Conservation (phyloP, 2,329 filamentous ascomycete genomes). For the Aspergillus felis region DNA sequence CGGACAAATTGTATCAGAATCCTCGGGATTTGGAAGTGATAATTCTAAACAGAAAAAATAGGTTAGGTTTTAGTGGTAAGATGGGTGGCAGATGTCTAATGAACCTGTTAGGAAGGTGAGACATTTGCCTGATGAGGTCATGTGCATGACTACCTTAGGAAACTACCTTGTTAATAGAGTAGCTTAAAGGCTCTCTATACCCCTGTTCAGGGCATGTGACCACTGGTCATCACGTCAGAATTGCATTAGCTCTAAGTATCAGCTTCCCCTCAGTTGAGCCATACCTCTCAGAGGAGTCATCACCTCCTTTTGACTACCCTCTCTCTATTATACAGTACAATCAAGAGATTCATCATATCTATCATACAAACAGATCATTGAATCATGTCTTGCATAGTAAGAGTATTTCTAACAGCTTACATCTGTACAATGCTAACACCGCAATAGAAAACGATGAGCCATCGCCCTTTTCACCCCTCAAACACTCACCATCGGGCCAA, state of each 20-base stretch:
- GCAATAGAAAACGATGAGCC: background rate
- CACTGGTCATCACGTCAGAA: background rate
- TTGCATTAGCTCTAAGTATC: conserved; percentile 2
- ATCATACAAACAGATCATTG: conserved; percentile 1
- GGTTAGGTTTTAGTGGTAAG: no score
- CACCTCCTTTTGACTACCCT: background rate
- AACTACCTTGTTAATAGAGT: no score
- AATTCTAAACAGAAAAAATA: no score
- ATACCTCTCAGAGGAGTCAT: background rate
- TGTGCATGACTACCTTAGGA: no score
- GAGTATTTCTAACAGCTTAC: background rate
- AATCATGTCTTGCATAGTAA: conserved; percentile 2
- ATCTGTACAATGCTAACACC: background rate
- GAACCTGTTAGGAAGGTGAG: no score
- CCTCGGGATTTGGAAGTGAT: no score
- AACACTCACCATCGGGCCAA: background rate
- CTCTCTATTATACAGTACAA: conserved; percentile 1
- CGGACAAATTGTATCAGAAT: no score
- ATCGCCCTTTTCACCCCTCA: background rate
- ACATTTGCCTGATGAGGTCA: no score
- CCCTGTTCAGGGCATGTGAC: conserved; percentile 2
- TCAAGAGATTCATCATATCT: conserved; percentile 1
- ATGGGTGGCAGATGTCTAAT: no score
- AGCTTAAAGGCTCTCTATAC: no score
- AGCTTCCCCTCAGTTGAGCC: conserved; percentile 1